phyloP scores from a whole-genome alignment of 1,284 basidiomycete genomes.

The Trichosporon faecale region DNA sequence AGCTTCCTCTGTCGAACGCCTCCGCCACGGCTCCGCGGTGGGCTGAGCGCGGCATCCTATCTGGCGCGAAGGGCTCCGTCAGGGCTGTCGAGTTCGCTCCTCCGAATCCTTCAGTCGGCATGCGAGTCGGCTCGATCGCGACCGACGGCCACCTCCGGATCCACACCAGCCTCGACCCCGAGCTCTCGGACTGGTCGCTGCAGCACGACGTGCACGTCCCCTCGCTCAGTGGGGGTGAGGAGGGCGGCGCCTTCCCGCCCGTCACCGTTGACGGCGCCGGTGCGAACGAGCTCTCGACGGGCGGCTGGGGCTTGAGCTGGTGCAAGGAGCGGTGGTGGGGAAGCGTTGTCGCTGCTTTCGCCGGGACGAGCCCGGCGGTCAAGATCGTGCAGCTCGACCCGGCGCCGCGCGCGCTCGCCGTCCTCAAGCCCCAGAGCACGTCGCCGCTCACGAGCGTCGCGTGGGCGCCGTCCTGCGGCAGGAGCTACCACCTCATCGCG shows the following conservation, averaged over 20 bases:
- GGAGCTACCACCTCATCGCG: slow-evolving; percentile 86
- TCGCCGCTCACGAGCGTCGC: slow-evolving; percentile 69
- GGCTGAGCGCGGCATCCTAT: slow-evolving; percentile 69
- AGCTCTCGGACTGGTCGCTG: slow-evolving; percentile 73
- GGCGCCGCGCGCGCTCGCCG: slow-evolving; percentile 45
- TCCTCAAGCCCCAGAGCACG: slow-evolving; percentile 36
- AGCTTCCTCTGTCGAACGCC: slow-evolving; percentile 39
- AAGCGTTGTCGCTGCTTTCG: slow-evolving; percentile 71
- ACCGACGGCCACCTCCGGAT: slow-evolving; percentile 80
- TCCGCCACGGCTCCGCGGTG: slow-evolving; percentile 51
- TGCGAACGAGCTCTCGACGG: slow-evolving; percentile 61
- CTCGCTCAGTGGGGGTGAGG: slow-evolving; percentile 45
- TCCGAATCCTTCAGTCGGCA: slow-evolving; percentile 65
- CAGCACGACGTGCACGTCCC: slow-evolving; percentile 74
- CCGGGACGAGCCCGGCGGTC: slow-evolving; percentile 67
- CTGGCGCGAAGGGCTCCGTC: slow-evolving; percentile 79
- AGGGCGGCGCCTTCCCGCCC: slow-evolving; percentile 14
- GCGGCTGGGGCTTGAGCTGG: slow-evolving; percentile 89
- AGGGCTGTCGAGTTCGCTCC: slow-evolving; percentile 80
- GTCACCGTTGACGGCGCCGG: slow-evolving; percentile 12
- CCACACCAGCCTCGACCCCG: slow-evolving; percentile 84
- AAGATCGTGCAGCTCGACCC: slow-evolving; percentile 59
- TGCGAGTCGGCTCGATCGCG: slow-evolving; percentile 80
- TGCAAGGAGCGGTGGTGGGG: slow-evolving; percentile 93
- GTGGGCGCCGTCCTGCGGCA: slow-evolving; percentile 87